Evolutionary conservation across 2,329 filamentous ascomycete genomes (phyloP), one percentile per base, ranked within the genome.

Genomic region (Botrytis hyacinthi): DNA sequence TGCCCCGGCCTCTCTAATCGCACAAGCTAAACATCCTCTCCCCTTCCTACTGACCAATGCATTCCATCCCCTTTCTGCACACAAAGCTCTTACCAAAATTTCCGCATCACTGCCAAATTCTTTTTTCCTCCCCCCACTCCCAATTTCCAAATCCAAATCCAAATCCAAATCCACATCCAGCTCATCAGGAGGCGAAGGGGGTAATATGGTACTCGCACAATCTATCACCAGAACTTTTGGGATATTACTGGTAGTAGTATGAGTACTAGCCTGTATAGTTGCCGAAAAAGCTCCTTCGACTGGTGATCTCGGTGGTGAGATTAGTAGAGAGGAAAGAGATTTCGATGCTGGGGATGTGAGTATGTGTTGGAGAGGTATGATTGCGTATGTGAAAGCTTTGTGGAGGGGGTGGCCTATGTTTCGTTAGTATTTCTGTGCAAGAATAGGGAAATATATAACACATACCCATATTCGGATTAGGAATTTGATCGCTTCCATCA

Each of bases 1-100:
- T 4, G 90, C 92, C 8, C 89, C 89, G 0, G 92, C 92, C 83
- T 95, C 92, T 29, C 93, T 86, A 61, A 95, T 88, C 59, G 91
- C 91, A 81, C 93, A 95, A 5, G 88, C 87, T 51, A 95, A 81
- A 79, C 93, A 95, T 0, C 91, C 92, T 75, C 91, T 85, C 76
- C 89, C 87, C 57, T 86, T 85, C 70, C 91, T 85, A 75, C 90
- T 92, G 75, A 95, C 86, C 29, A 95, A 80, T 35, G 92, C 92
- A 80, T 94, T 92, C 86, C 90, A 91, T 3, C 92, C 92, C 77
- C 87, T 89, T 79, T 93, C 89, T 0, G 92, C 90, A 80, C 93
- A 95, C 76, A 93, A 85, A 2, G 92, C 92, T 67, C 92, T 85
- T 1, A 90, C 91, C 70, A 95, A 82, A 14, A 94, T 86, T 81